Evolutionary conservation across 768 basidiomycete species (phyloP), one percentile per base, ranked within the genome.

Genomic region (Suillus cothurnatus): DNA sequence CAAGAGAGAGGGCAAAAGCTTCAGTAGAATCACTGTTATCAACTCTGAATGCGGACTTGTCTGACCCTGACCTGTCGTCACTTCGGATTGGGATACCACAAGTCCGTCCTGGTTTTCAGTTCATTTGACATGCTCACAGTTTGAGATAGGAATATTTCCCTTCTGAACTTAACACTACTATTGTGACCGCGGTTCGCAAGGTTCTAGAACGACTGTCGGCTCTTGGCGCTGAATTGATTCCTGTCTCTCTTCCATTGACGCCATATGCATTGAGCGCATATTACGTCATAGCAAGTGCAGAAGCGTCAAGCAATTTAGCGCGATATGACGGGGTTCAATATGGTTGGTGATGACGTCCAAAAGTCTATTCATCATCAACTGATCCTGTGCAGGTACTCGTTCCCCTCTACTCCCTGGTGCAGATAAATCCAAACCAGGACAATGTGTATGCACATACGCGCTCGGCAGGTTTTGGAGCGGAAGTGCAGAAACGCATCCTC

Each of bases 251-350:
- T 14, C 92, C 94, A 0, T 77, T 80, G 3, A 86, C 87, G 0
- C 76, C 74, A 2, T 91, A 91, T 71, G 93, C 94, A 0, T 82
- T 99, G 6, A 94, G 94, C 63, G 92, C 95, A 15, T 99, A 99
- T 80, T 99, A 98, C 72, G 93, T 97, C n/a, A 84, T 99, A 19
- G 92, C 97, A 1, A 92, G 89, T 66, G 95, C 97, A 0, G 97
- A 98, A 73, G 96, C 96, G 0, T 91, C 92, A 66, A 95, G 94
- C 64, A 97, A 96, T 72, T 80, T 99, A 64, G 94, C 93, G 5
- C 81, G 95, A 47, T 99, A 90, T 71, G 94, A 96, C 57, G 96
- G 96, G 0, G 84, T 95, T 2, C 85, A 90, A 70, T 97, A 89
- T 71, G 97, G 95, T 87, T 59, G n/a, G 76, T 64, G 39, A 77